Conservation (phyloP, 257 asterid genomes). For the Solanum dulcamara region DNA sequence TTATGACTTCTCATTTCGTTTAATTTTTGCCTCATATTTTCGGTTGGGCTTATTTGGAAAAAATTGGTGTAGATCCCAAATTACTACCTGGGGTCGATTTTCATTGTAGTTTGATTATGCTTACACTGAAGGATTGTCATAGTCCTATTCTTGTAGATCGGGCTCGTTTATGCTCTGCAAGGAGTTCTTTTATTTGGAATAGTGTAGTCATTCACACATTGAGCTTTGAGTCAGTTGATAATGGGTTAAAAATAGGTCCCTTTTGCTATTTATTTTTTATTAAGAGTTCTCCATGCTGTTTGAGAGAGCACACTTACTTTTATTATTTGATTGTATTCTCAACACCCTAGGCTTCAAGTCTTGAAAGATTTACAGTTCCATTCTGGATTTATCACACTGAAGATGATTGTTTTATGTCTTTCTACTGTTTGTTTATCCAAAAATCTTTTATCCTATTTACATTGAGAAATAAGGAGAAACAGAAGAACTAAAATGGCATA, state of each 20-base stretch:
- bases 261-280: neutral
- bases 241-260: neutral
- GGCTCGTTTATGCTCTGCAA: neutral
- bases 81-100: neutral
- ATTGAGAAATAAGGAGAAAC: neutral
- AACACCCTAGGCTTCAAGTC: too few relatives aligned
- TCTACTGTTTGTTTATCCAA: neutral
- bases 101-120: neutral
- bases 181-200: neutral
- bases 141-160: neutral
- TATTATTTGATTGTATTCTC: too few relatives aligned
- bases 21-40: slow-evolving; percentile 7
- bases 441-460: neutral
- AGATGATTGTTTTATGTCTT: neutral
- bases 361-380: neutral
- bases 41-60: neutral
- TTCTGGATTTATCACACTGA: neutral
- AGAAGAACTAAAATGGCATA: neutral
- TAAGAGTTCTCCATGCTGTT: neutral
- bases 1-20: too few relatives aligned
- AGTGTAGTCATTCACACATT: neutral
- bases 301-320: too few relatives aligned
- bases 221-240: neutral
- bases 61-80: neutral
- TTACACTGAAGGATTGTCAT: neutral